Evolutionary conservation across 139 green algal genomes (phyloP).

Genomic region (Micractinium sp.): DNA sequence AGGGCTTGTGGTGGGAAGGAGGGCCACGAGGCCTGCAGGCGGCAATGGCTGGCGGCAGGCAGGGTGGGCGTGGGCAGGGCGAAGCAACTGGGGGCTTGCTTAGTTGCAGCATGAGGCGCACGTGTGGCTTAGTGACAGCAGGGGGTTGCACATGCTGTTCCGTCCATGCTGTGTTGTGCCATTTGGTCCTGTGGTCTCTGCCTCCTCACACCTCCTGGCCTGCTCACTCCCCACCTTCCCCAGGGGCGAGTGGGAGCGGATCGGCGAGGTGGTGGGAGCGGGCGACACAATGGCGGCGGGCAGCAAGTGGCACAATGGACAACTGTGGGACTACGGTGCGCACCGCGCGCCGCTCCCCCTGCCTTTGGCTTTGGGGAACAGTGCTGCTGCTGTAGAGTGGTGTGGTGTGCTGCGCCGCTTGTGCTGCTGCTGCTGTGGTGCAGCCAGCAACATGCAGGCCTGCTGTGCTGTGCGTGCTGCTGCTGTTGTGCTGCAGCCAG

Average conservation of each 20-base stretch:
- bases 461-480: not conserved
- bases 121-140: too few species aligned
- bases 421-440: not conserved
- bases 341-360: too few species aligned
- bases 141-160: not conserved
- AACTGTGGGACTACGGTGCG: conserved; percentile 39
- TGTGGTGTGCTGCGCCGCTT: not conserved
- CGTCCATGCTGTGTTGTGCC: not conserved
- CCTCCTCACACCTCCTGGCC: not conserved
- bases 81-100: not conserved
- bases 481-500: not conserved
- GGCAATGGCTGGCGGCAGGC: too few species aligned
- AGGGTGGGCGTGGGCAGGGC: not conserved
- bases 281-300: conserved; percentile 46
- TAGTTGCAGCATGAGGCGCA: not conserved
- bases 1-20: not conserved
- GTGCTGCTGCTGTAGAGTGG: not conserved
- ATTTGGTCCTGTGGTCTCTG: not conserved
- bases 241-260: conserved; percentile 83
- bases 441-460: not conserved
- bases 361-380: too few species aligned
- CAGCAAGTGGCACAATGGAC: conserved; percentile 60
- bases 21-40: not conserved
- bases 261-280: conserved; percentile 86
- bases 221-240: too few species aligned